Evolutionary conservation across 2,329 filamentous ascomycete species (phyloP), one percentile per base, ranked within the genome.

Genomic region (Byssochlamys sp.): DNA sequence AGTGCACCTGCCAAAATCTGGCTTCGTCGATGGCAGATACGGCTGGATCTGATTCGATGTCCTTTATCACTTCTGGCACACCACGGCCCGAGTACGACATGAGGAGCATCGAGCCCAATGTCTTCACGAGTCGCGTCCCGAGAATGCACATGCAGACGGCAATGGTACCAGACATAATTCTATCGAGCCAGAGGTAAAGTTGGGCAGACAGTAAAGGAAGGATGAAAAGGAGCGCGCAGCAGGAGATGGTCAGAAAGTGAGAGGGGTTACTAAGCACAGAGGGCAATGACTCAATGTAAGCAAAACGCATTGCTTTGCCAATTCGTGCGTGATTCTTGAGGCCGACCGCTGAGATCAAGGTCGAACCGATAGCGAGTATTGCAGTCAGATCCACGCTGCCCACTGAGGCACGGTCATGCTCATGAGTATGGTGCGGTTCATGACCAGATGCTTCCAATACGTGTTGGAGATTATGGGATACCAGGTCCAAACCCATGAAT

Each of bases 1-100:
- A 96, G 74, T 99, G 94, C 12, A 96, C 94, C 77, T 99, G 94
- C 94, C 94, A 99, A 73, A 99, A 96, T 69, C 91, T 86, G 1
- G 91, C 92, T 67, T 96, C 91, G 58, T 96, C 90, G 52, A 99
- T 85, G 1, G 82, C 81, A 51, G 82, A 82, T 27, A 97, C 85
- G 57, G 82, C 81, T 1, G 88, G 84, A 66, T 96, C 91, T 1
- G 85, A 81, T 70, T 91, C 87, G 55, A 99, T 91, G 71, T 95
- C 90, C 57, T 84, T 83, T 66, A 96, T 80, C n/a, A 96, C 86
- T 25, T 87, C 85, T 2, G 84, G 80, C 1, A 94, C 85, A 3
- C 83, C 79, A 25, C 73, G 71, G 11, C 79, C 75, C 11, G 74
- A 77, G 71, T 95, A 96, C 2, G 88, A 92, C 92, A 99, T 96